A percentile compares a stretch with the other conserved stretches of the same genome.
phyloP scores from a whole-genome alignment of 305 asterid species.

The Fraxinus paxiana region DNA sequence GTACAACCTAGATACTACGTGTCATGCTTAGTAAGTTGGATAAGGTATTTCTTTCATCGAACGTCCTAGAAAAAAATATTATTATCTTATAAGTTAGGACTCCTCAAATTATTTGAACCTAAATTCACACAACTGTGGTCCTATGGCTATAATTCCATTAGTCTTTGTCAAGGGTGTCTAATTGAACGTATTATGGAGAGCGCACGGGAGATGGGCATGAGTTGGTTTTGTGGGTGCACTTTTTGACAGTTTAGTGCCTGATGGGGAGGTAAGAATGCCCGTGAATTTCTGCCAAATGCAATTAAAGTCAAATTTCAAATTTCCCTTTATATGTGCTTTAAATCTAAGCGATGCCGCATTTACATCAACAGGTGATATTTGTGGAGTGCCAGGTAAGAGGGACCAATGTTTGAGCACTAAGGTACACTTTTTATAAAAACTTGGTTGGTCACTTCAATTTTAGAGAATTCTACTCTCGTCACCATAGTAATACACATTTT shows the following conservation, averaged over 20 bases:
- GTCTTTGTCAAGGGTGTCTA: neutral
- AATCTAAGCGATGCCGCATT: slow-evolving; percentile 19
- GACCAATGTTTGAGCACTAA: neutral
- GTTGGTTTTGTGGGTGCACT: neutral
- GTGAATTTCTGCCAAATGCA: slow-evolving; percentile 50
- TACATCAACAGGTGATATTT: slow-evolving; percentile 21
- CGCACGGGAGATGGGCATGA: slow-evolving; percentile 18
- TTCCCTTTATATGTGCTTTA: neutral
- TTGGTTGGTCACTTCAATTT: neutral
- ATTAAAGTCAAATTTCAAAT: slow-evolving; percentile 16
- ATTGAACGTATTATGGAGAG: neutral
- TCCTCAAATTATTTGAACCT: neutral
- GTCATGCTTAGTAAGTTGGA: neutral
- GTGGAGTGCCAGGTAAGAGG: slow-evolving; percentile 14
- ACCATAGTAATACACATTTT: neutral
- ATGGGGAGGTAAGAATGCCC: slow-evolving; percentile 48
- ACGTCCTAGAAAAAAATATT: neutral
- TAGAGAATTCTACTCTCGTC: neutral
- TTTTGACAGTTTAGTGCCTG: neutral
- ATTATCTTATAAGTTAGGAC: neutral
- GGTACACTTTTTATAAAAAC: neutral
- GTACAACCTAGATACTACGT: neutral
- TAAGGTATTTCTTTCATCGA: neutral
- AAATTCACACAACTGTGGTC: neutral
- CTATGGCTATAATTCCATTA: neutral